These are phyloP conservation scores for Globisporangium iwayamae DNA, from an alignment of 352 stramenopile species.

Conservation along the genomic window DNA sequence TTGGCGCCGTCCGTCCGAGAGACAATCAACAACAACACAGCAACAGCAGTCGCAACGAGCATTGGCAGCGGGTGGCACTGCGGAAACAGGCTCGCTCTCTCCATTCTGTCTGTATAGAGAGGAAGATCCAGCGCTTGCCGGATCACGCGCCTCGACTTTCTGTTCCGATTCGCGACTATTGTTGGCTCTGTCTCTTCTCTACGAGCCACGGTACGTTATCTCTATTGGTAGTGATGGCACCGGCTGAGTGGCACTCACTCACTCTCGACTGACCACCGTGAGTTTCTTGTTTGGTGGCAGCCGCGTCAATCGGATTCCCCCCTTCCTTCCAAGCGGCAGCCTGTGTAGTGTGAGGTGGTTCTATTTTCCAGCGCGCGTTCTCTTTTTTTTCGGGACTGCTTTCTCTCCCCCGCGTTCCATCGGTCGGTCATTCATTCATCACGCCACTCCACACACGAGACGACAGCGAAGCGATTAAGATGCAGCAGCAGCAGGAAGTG, in stretches of 20 bases:
- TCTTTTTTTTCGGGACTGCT: constrained; percentile 1
- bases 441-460: background rate
- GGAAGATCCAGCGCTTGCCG: constrained; percentile 4
- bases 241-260: background rate
- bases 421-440: constrained; percentile 1
- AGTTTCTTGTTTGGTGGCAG: constrained; percentile 1
- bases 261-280: background rate
- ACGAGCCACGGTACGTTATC: too few relatives aligned
- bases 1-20: background rate
- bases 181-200: background rate
- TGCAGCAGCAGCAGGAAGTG: constrained; percentile 41
- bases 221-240: background rate
- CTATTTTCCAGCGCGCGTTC: constrained; percentile 7
- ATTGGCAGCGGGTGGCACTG: too few relatives aligned
- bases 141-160: too few relatives aligned
- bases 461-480: background rate
- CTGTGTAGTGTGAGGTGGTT: background rate
- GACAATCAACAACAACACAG: constrained; percentile 1
- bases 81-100: background rate
- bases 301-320: background rate
- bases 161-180: background rate
- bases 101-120: background rate
- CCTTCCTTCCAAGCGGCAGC: background rate
- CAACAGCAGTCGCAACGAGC: background rate
- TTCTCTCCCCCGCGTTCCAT: background rate